Evolutionary conservation across 2,329 filamentous ascomycete genomes (phyloP).

Genomic region (Ceratocystis papillata): DNA sequence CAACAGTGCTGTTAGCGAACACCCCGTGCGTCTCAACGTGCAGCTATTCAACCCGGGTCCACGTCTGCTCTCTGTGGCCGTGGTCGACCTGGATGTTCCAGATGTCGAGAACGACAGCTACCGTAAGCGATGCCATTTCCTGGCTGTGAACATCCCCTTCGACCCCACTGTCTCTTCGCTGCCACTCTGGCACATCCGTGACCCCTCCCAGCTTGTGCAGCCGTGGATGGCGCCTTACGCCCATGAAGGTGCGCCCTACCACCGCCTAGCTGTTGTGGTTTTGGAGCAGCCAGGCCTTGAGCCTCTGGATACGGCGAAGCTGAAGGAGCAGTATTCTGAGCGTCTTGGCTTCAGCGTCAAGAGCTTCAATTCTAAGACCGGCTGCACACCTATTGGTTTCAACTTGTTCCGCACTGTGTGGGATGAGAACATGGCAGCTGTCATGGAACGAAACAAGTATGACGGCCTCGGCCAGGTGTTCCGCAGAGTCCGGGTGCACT

Average conservation of each 20-base stretch:
- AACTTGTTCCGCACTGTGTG: slow-evolving; percentile 80
- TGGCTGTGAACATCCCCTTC: slow-evolving; percentile 57
- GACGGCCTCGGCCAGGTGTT: slow-evolving; percentile 74
- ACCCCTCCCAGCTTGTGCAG: slow-evolving; percentile 54
- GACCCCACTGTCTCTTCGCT: slow-evolving; percentile 46
- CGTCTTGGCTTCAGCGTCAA: slow-evolving; percentile 66
- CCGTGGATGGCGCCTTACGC: slow-evolving; percentile 80
- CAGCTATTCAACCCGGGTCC: slow-evolving; percentile 76
- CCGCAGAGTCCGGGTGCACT: slow-evolving; percentile 65
- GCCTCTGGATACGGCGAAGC: slow-evolving; percentile 45
- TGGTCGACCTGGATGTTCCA: slow-evolving; percentile 86
- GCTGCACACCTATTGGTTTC: slow-evolving; percentile 64
- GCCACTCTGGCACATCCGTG: slow-evolving; percentile 51
- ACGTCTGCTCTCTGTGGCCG: slow-evolving; percentile 70
- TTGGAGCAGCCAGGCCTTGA: slow-evolving; percentile 62
- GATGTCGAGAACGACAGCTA: slow-evolving; percentile 65
- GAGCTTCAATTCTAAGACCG: slow-evolving; percentile 59
- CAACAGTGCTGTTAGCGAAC: slow-evolving; percentile 60
- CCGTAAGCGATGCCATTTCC: slow-evolving; percentile 72
- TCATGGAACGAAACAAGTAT: slow-evolving; percentile 72
- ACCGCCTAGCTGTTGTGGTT: slow-evolving; percentile 73
- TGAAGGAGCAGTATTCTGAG: slow-evolving; percentile 42
- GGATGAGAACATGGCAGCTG: slow-evolving; percentile 76
- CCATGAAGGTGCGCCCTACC: slow-evolving; percentile 84
- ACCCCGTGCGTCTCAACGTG: slow-evolving; percentile 62